Percentiles rank a stretch among this genome's conserved stretches.
These are phyloP conservation scores for Ananas comosus DNA, from an alignment of 176 grass and related monocot species.

Conservation along the genomic window DNA sequence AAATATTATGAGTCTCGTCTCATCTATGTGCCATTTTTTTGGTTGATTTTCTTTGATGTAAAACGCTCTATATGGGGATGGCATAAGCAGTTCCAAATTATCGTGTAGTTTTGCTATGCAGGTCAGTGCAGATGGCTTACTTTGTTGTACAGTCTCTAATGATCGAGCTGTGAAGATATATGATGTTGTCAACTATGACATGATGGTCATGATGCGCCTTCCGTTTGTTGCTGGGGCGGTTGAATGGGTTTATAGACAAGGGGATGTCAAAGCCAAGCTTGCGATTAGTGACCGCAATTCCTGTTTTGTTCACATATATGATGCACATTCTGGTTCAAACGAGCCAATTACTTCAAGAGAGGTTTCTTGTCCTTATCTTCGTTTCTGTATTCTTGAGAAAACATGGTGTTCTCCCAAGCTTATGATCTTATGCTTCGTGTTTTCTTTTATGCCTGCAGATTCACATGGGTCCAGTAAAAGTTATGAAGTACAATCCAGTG, in stretches of 20 bases:
- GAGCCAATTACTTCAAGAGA: slow-evolving; percentile 89
- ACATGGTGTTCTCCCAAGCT: background rate
- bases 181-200: slow-evolving; percentile 98
- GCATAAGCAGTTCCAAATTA: slow-evolving; percentile 31
- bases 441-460: slow-evolving; percentile 36
- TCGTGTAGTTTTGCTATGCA: slow-evolving; percentile 49
- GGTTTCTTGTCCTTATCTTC: slow-evolving; percentile 28
- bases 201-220: slow-evolving; percentile 98
- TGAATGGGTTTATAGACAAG: slow-evolving; percentile 85
- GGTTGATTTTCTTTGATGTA: background rate
- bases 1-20: too few species aligned
- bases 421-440: slow-evolving; percentile 6
- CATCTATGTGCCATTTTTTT: too few species aligned
- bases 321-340: slow-evolving; percentile 74
- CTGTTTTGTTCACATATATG: slow-evolving; percentile 70
- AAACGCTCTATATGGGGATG: background rate
- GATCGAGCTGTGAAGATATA: slow-evolving; percentile 84
- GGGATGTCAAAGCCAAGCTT: slow-evolving; percentile 85
- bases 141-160: slow-evolving; percentile 85
- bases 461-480: slow-evolving; percentile 70
- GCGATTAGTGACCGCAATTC: slow-evolving; percentile 72
- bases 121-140: slow-evolving; percentile 78
- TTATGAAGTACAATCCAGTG: slow-evolving; percentile 77
- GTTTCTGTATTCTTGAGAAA: background rate
- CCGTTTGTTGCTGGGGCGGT: slow-evolving; percentile 68